These are phyloP conservation scores for Exophiala lecanii-corni DNA, from an alignment of 2,329 filamentous ascomycete species.

Conservation along the genomic window DNA sequence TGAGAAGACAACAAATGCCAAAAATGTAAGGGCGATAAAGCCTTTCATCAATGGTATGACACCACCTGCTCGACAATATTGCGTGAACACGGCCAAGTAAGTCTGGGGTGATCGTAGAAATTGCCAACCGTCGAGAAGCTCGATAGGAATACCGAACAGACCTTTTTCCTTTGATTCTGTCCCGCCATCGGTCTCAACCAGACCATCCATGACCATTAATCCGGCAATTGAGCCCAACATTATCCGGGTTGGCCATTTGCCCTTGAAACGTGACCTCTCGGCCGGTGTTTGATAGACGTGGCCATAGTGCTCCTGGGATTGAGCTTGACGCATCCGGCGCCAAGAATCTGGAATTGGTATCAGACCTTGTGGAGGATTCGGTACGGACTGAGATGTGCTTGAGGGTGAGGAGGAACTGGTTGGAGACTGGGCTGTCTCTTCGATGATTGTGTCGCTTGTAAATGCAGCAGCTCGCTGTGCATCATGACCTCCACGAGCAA, in stretches of 20 bases:
- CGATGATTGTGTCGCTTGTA: conserved; percentile 26
- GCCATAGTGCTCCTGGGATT: conserved; percentile 26
- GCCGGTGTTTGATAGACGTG: conserved; percentile 34
- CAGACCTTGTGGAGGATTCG: conserved; percentile 37
- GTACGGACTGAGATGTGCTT: conserved; percentile 40
- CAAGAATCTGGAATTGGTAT: conserved; percentile 42
- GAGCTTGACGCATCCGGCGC: conserved; percentile 38
- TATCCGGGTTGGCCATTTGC: conserved; percentile 63
- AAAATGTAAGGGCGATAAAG: conserved; percentile 28
- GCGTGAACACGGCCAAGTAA: conserved; percentile 24
- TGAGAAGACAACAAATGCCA: conserved; percentile 53
- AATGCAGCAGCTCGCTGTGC: conserved; percentile 25
- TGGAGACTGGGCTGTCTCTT: conserved; percentile 7
- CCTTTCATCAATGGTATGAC: conserved; percentile 28
- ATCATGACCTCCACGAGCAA: conserved; percentile 40
- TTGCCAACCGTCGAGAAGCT: conserved; percentile 50
- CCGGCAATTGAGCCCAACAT: conserved; percentile 91
- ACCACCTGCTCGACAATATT: conserved; percentile 25
- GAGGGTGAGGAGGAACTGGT: conserved; percentile 3
- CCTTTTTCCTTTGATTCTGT: conserved; percentile 62
- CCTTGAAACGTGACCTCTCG: conserved; percentile 42
- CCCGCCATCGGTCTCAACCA: conserved; percentile 62
- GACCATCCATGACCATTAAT: conserved; percentile 83
- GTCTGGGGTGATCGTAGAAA: conserved; percentile 26
- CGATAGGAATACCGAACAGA: conserved; percentile 60